A percentile compares a stretch with the other conserved stretches of the same genome.
Conservation (phyloP, 108 stramenopile species). For the Licmophora abbreviata region DNA sequence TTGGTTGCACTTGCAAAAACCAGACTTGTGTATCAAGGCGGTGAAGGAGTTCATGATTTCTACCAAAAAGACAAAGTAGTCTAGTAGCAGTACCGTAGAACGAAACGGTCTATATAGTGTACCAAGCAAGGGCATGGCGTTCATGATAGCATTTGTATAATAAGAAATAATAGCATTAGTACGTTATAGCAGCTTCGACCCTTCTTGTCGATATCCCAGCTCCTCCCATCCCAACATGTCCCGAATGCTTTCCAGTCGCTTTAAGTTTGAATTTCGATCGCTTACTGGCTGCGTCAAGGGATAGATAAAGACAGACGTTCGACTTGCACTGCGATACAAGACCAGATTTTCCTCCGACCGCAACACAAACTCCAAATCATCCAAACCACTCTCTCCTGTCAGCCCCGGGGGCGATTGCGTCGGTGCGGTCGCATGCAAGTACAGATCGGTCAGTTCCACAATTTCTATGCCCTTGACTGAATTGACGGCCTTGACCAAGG, state of each 20-base stretch:
- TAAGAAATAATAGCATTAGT: not conserved
- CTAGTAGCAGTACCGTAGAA: no score
- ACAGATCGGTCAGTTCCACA: slow-evolving; percentile 64
- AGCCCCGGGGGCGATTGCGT: slow-evolving; percentile 60
- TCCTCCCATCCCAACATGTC: slow-evolving; percentile 68
- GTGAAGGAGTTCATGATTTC: no score
- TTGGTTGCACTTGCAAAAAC: no score
- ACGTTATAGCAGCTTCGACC: slow-evolving; percentile 38
- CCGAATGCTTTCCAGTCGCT: slow-evolving; percentile 75
- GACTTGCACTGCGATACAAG: slow-evolving; percentile 74
- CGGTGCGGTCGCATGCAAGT: slow-evolving; percentile 69
- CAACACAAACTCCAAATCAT: slow-evolving; percentile 87
- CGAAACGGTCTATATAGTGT: no score
- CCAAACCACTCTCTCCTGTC: slow-evolving; percentile 30
- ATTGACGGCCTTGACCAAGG: slow-evolving; percentile 48
- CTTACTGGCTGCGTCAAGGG: slow-evolving; percentile 87
- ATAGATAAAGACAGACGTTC: slow-evolving; percentile 84
- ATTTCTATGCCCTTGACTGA: slow-evolving; percentile 50
- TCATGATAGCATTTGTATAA: no score
- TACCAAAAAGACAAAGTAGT: no score
- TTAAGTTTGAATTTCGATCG: slow-evolving; percentile 76
- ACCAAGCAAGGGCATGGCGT: no score
- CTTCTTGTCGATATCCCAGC: slow-evolving; percentile 48
- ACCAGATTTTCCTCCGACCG: slow-evolving; percentile 82
- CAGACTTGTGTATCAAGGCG: no score